A percentile compares a stretch with the other conserved stretches of the same genome.
These are phyloP conservation scores for Leishmania arabica DNA, from an alignment of 208 protist species.

Conservation along the genomic window DNA sequence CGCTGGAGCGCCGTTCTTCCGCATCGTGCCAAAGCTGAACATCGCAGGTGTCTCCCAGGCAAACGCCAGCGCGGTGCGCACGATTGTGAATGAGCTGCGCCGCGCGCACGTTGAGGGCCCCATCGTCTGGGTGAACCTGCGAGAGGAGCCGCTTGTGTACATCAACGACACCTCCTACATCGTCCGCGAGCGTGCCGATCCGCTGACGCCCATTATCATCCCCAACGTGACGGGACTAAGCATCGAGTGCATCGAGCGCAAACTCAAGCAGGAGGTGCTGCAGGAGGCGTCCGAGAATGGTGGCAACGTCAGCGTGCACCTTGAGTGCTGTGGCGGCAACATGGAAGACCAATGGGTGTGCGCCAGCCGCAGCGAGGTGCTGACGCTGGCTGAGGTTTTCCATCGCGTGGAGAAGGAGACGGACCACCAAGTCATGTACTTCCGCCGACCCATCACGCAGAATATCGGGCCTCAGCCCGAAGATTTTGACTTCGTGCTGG, in stretches of 20 bases:
- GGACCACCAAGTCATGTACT: conserved; percentile 64
- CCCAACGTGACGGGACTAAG: conserved; percentile 74
- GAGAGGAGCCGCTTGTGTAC: conserved; percentile 88
- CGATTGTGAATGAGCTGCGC: conserved; percentile 82
- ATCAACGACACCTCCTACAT: conserved; percentile 87
- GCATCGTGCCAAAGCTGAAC: conserved; percentile 87
- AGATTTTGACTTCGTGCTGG: conserved; percentile 89
- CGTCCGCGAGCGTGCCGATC: conserved; percentile 78
- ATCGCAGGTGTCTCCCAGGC: conserved; percentile 84
- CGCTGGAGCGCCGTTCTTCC: conserved; percentile 82
- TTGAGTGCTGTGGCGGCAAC: conserved; percentile 58
- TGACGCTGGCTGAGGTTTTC: conserved; percentile 75
- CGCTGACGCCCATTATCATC: conserved; percentile 80
- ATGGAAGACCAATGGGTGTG: conserved; percentile 91
- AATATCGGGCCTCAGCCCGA: conserved; percentile 75
- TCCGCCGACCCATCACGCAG: conserved; percentile 80
- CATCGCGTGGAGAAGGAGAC: conserved; percentile 34
- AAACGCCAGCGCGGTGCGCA: conserved; percentile 66
- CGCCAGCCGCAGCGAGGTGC: conserved; percentile 55
- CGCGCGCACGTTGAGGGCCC: conserved; percentile 63
- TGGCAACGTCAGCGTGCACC: conserved; percentile 83
- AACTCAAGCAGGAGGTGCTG: conserved; percentile 87
- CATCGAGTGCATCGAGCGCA: conserved; percentile 79
- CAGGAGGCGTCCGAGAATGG: conserved; percentile 81
- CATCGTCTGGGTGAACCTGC: conserved; percentile 88